These are phyloP conservation scores for Malassezia japonica DNA, from an alignment of 1,284 basidiomycete genomes.

Conservation along the genomic window DNA sequence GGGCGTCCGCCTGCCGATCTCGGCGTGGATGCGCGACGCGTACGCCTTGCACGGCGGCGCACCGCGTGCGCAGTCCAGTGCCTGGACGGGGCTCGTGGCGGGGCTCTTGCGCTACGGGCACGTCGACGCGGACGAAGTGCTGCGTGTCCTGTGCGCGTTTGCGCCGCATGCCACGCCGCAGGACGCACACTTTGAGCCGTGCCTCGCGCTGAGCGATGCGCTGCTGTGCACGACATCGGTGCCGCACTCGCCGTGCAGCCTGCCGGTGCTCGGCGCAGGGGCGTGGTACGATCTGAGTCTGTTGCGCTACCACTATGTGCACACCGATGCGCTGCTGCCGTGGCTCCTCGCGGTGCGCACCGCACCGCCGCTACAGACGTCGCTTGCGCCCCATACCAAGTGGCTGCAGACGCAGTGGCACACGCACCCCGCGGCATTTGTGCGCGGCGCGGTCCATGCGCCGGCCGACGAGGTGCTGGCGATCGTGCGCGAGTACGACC, in stretches of 20 bases:
- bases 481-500: no score
- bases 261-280: not conserved
- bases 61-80: not conserved
- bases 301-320: not conserved
- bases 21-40: conserved; percentile 7
- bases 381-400: not conserved
- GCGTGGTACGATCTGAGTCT: conserved; percentile 8
- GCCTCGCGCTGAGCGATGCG: conserved; percentile 3
- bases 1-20: conserved; percentile 1
- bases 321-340: conserved; percentile 3
- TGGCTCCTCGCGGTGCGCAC: conserved; percentile 2
- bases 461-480: not conserved
- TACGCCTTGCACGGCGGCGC: not conserved
- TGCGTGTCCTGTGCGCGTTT: conserved; percentile 5
- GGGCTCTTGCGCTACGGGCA: conserved; percentile 3
- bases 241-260: not conserved
- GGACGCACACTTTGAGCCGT: not conserved
- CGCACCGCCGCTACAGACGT: not conserved
- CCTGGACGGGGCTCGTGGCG: conserved; percentile 7
- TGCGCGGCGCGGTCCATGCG: not conserved
- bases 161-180: not conserved
- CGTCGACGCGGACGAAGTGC: conserved; percentile 2
- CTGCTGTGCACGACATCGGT: not conserved
- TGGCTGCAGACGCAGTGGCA: conserved; percentile 3
- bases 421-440: conserved; percentile 4